Conservation (phyloP, 2,329 filamentous ascomycete species). For the Penicillium expansum region DNA sequence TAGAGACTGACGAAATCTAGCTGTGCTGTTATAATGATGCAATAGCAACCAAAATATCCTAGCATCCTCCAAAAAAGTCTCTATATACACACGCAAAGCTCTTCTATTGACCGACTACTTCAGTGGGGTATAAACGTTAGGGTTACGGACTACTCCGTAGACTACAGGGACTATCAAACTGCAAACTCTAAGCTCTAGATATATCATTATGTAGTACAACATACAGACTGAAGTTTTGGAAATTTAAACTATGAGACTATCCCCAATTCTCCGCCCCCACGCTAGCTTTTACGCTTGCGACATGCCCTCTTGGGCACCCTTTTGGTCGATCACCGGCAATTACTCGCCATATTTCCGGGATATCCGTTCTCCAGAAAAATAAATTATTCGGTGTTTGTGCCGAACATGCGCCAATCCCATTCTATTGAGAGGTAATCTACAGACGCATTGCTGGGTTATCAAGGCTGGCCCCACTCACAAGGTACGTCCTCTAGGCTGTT, state of each 20-base stretch:
- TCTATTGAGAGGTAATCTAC: background rate
- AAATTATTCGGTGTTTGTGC: background rate
- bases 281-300: background rate
- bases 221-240: background rate
- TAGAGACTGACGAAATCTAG: background rate
- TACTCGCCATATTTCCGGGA: background rate
- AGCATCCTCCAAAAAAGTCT: background rate
- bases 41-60: background rate
- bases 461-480: background rate
- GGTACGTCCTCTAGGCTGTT: background rate
- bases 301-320: background rate
- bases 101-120: background rate
- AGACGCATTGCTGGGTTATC: background rate
- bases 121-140: background rate
- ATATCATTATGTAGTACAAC: background rate
- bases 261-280: slow-evolving; percentile 2
- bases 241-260: background rate
- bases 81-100: background rate
- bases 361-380: background rate
- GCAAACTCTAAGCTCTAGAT: background rate
- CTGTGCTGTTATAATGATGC: background rate
- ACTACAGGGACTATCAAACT: background rate
- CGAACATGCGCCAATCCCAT: background rate
- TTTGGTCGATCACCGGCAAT: background rate
- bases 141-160: background rate